These are phyloP conservation scores for Leccinum subtestaceum DNA, from an alignment of 768 basidiomycete species.

Conservation along the genomic window DNA sequence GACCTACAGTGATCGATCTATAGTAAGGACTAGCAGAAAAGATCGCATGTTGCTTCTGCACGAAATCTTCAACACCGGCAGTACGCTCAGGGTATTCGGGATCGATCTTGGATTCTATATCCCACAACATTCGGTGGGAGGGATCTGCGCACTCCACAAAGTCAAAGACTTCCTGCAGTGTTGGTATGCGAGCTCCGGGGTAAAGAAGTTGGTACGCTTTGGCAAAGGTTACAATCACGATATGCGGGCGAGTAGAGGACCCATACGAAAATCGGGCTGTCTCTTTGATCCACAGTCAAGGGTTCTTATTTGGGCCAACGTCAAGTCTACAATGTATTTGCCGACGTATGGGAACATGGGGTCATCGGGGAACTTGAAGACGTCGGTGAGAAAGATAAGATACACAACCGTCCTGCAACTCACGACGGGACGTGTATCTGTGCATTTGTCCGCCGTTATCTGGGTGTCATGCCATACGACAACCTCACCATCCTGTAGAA, in stretches of 20 bases:
- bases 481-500: conserved; percentile 62
- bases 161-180: conserved; percentile 69
- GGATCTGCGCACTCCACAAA: conserved; percentile 75
- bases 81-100: conserved; percentile 52
- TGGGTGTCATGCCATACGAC: conserved; percentile 81
- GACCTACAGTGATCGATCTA: conserved; percentile 59
- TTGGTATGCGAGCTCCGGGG: conserved; percentile 69
- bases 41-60: conserved; percentile 54
- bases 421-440: conserved; percentile 65
- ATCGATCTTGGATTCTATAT: conserved; percentile 79
- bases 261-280: conserved; percentile 55
- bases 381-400: conserved; percentile 1
- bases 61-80: conserved; percentile 55
- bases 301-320: conserved; percentile 74
- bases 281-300: conserved; percentile 77
- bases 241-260: background rate
- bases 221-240: conserved; percentile 1
- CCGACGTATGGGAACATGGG: conserved; percentile 74
- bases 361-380: conserved; percentile 49
- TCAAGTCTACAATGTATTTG: conserved; percentile 72
- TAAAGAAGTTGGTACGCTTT: conserved; percentile 63
- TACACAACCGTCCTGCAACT: conserved; percentile 15
- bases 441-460: conserved; percentile 62
- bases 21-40: conserved; percentile 61
- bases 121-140: conserved; percentile 59